Conservation (phyloP, 2,329 filamentous ascomycete species). For the Gaeumannomyces sp. region DNA sequence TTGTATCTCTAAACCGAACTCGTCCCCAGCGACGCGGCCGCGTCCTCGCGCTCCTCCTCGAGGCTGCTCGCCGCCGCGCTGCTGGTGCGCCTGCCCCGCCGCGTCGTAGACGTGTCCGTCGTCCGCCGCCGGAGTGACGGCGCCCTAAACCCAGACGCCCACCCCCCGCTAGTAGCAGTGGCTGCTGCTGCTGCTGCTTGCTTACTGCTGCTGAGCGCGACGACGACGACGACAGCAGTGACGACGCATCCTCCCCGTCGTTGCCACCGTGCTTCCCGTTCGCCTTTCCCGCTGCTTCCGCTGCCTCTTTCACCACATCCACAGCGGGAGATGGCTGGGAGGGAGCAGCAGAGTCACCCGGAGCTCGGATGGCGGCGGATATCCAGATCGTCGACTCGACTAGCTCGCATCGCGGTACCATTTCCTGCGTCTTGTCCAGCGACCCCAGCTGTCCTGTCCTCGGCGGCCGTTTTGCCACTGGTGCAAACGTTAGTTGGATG, state of each 20-base stretch:
- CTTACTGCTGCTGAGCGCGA: constrained; percentile 25
- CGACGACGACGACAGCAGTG: constrained; percentile 43
- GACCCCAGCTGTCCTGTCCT: constrained; percentile 84
- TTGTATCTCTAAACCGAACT: constrained; percentile 47
- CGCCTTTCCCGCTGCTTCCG: constrained; percentile 9
- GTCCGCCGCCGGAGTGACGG: constrained; percentile 33
- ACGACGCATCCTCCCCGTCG: constrained; percentile 19
- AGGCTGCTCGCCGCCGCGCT: constrained; percentile 31
- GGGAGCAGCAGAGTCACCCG: constrained; percentile 25
- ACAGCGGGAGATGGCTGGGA: constrained; percentile 16
- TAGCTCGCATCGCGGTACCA: constrained; percentile 97
- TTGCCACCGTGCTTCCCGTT: constrained; percentile 1
- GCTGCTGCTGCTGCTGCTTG: not conserved
- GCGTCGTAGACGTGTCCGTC: constrained; percentile 18
- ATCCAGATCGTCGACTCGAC: constrained; percentile 57
- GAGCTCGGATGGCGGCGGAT: not conserved
- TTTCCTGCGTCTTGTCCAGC: constrained; percentile 87
- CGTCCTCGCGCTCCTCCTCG: constrained; percentile 37
- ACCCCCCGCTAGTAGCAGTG: not conserved
- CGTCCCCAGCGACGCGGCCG: constrained; percentile 32
- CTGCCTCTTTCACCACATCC: constrained; percentile 9
- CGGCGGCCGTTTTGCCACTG: constrained; percentile 86
- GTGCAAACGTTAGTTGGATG: not conserved
- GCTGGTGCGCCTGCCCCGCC: constrained; percentile 24
- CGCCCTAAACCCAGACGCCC: constrained; percentile 24